These are phyloP conservation scores for Albugo laibachii DNA, from an alignment of 352 stramenopile genomes.

Conservation along the genomic window DNA sequence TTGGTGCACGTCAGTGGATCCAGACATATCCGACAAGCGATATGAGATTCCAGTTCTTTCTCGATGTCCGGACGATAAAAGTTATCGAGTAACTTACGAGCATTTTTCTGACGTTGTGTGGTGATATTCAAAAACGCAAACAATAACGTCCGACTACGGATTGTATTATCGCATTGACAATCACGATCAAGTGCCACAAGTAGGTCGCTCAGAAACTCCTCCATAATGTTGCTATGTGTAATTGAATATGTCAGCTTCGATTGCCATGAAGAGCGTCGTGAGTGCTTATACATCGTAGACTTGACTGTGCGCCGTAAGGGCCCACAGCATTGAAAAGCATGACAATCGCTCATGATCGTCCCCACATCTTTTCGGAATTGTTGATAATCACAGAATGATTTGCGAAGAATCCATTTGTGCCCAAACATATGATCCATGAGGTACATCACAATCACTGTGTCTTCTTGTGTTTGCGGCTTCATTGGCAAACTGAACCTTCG, in stretches of 20 bases:
- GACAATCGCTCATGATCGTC: constrained; percentile 16
- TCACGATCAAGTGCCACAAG: constrained; percentile 17
- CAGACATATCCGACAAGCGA: too few species aligned
- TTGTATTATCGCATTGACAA: constrained; percentile 18
- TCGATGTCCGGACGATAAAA: too few species aligned
- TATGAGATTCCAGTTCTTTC: too few species aligned
- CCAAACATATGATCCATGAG: constrained; percentile 41
- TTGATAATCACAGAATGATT: constrained; percentile 22
- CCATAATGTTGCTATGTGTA: constrained; percentile 21
- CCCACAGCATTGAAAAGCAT: constrained; percentile 24
- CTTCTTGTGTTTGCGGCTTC: not conserved
- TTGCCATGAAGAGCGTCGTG: constrained; percentile 15
- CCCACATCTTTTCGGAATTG: constrained; percentile 21
- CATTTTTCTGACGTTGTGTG: constrained; percentile 9
- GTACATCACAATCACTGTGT: constrained; percentile 39
- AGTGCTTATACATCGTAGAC: constrained; percentile 17
- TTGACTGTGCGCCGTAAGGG: constrained; percentile 30
- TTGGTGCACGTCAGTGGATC: too few species aligned
- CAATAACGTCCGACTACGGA: constrained; percentile 15
- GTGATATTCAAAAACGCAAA: constrained; percentile 26
- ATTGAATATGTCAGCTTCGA: constrained; percentile 17
- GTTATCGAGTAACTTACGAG: constrained; percentile 1
- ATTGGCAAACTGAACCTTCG: not conserved
- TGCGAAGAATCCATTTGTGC: constrained; percentile 52
- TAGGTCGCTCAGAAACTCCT: constrained; percentile 47